Conservation (phyloP, 1,139 yeast species). For the Debaryomyces coudertii region DNA sequence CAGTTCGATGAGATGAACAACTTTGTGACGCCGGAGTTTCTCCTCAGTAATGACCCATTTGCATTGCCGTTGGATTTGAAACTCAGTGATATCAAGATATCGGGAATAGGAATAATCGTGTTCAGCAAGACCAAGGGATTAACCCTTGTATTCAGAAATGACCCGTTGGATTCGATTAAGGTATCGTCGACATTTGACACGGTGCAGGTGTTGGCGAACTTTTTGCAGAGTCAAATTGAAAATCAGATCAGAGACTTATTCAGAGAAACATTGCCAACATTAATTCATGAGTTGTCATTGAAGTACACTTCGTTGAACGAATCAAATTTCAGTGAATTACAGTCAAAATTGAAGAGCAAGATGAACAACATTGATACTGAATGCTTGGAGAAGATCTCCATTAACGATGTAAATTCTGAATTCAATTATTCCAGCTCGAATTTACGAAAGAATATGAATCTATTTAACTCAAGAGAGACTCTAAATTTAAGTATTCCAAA, state of each 20-base stretch:
- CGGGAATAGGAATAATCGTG: conserved; percentile 84
- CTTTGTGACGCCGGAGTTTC: conserved; percentile 69
- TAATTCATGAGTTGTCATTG: conserved; percentile 74
- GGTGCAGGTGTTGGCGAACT: conserved; percentile 79
- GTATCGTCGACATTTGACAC: conserved; percentile 86
- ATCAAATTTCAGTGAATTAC: conserved; percentile 15
- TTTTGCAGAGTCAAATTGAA: conserved; percentile 81
- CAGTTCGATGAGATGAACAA: conserved; percentile 22
- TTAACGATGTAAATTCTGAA: conserved; percentile 20
- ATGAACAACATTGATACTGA: conserved; percentile 9
- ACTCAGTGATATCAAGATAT: conserved; percentile 69
- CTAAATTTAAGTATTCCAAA: conserved; percentile 66
- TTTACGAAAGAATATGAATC: conserved; percentile 68
- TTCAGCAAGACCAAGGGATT: conserved; percentile 81
- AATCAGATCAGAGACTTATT: conserved; percentile 77
- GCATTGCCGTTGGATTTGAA: conserved; percentile 79
- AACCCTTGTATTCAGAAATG: conserved; percentile 84
- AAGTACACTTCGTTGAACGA: conserved; percentile 58
- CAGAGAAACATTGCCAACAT: conserved; percentile 81
- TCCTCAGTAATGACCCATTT: conserved; percentile 68
- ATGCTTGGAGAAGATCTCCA: conserved; percentile 19
- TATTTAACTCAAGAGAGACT: conserved; percentile 79
- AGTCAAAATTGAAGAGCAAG: conserved; percentile 12
- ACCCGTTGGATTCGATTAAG: conserved; percentile 80
- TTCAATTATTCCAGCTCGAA: conserved; percentile 61